Evolutionary conservation across 208 protist genomes (phyloP).

Genomic region (Leishmania gerbilli): DNA sequence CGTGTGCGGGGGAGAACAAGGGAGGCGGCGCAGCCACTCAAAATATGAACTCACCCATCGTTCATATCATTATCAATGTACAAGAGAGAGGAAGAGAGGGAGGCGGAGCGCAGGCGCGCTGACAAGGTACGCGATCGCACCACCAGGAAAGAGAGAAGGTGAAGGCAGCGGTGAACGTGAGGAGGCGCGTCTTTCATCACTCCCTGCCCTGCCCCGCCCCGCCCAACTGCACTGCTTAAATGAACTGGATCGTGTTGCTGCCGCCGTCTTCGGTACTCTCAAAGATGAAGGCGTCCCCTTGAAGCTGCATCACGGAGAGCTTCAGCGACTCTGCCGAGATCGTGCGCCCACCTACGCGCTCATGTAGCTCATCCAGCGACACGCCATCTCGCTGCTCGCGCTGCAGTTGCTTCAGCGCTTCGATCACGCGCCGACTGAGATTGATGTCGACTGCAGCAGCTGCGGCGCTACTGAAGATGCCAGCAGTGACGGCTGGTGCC

Average conservation of each 20-base stretch:
- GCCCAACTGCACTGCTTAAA: slow-evolving; percentile 25
- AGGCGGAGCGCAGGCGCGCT: background rate
- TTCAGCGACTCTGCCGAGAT: slow-evolving; percentile 41
- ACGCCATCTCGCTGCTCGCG: slow-evolving; percentile 62
- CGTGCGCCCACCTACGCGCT: slow-evolving; percentile 37
- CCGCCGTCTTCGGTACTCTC: slow-evolving; percentile 56
- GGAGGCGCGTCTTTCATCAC: background rate
- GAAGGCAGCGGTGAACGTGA: background rate
- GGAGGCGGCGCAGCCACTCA: background rate
- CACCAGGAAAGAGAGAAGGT: background rate
- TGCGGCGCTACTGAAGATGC: slow-evolving; percentile 5
- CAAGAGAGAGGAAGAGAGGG: background rate
- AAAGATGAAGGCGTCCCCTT: slow-evolving; percentile 78
- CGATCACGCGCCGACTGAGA: slow-evolving; percentile 44
- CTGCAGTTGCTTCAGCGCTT: slow-evolving; percentile 62
- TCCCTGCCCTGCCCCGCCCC: too few species aligned
- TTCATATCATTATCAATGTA: background rate
- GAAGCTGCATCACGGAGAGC: slow-evolving; percentile 50
- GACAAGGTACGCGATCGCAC: background rate
- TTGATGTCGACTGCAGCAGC: slow-evolving; percentile 10
- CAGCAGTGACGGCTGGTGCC: background rate
- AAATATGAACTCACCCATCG: background rate
- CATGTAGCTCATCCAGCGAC: slow-evolving; percentile 54
- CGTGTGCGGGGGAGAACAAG: background rate
- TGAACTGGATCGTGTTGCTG: slow-evolving; percentile 75